Base-by-base conservation (phyloP, 1,139 yeast genomes). In the Arxiozyma slooffiae region DNA sequence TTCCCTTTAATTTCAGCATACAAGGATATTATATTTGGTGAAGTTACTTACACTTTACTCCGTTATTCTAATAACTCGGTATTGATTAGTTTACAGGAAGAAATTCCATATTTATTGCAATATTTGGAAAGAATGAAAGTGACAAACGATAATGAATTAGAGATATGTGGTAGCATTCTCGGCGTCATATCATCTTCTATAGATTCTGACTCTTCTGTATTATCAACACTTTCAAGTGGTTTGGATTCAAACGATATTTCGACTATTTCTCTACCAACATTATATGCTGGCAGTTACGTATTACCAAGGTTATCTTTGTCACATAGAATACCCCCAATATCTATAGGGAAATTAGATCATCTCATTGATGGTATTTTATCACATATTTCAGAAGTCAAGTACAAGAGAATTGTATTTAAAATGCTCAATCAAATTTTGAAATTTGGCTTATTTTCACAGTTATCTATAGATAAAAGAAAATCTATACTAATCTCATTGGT, bases 361-460 rank as follows among this genome's bases (percentile, higher is more conserved):
- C 41, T 53, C 22, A 26, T 48, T 4, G 34, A 46, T 17, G 47
- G 43, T 2, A 38, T 46, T 18, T 38, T 38, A 22, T 16, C 24
- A 2, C 48, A 43, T 43, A 26, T 47, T 2, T 24, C 44, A n/a
- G 49, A 46, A 11, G 41, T 34, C 23, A 47, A 52, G 22, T 21
- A 55, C 2, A 57, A 51, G 66, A 60, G 65, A 55, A 60, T 69
- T 1, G 72, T 78, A 0, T 60, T 80, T 4, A 78, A 73, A 20
- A 68, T 79, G 7, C 52, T 84, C 4, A 70, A 78, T 6, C 85
- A 85, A 59, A 59, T 86, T 18, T 69, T 83, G 0, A 73, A 79
- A 38, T 84, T 72, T 68, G 92, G 90, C 1, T 76, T 75, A 1
- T 62, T 83, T 38, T 76, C 77, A 0, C 72, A 47, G 16, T 18